A percentile compares a stretch with the other conserved stretches of the same genome.
These are phyloP conservation scores for Penicillium sclerotiorum DNA, from an alignment of 2,329 filamentous ascomycete genomes.

Conservation along the genomic window DNA sequence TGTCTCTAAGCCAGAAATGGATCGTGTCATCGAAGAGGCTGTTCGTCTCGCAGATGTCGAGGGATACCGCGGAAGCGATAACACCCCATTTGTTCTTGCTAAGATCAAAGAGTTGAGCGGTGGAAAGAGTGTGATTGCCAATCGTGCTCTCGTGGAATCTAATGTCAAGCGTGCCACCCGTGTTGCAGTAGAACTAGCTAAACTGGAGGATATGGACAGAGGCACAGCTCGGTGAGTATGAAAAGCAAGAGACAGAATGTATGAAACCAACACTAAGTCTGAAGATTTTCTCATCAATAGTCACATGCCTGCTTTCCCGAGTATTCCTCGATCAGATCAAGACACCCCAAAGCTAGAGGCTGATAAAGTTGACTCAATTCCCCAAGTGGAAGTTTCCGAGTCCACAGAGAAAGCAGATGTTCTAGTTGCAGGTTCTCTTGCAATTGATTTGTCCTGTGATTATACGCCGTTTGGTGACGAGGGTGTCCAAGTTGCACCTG, in stretches of 20 bases:
- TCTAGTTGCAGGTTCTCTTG: conserved; percentile 88
- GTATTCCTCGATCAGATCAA: conserved; percentile 26
- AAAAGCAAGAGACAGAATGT: conserved; percentile 26
- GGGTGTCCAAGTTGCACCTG: conserved; percentile 34
- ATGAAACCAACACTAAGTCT: conserved; percentile 36
- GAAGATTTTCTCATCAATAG: conserved; percentile 34
- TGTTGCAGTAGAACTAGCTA: conserved; percentile 64
- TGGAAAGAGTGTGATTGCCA: conserved; percentile 71
- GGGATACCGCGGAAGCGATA: conserved; percentile 71
- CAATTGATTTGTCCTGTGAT: conserved; percentile 85
- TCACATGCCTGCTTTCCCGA: conserved; percentile 39
- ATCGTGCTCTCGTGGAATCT: conserved; percentile 68
- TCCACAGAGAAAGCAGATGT: conserved; percentile 58
- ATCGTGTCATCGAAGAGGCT: conserved; percentile 68
- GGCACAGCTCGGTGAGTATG: conserved; percentile 42
- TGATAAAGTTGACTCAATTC: not conserved
- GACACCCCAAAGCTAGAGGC: conserved; percentile 17
- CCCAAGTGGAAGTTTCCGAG: not conserved
- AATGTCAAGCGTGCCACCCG: conserved; percentile 68
- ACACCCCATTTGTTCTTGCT: conserved; percentile 80
- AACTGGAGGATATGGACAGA: conserved; percentile 50
- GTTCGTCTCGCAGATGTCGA: conserved; percentile 65
- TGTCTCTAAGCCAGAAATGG: conserved; percentile 72
- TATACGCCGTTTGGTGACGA: conserved; percentile 56
- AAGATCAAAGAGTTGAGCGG: conserved; percentile 79